Conservation (phyloP, 768 basidiomycete species). For the Lactarius sanguifluus region DNA sequence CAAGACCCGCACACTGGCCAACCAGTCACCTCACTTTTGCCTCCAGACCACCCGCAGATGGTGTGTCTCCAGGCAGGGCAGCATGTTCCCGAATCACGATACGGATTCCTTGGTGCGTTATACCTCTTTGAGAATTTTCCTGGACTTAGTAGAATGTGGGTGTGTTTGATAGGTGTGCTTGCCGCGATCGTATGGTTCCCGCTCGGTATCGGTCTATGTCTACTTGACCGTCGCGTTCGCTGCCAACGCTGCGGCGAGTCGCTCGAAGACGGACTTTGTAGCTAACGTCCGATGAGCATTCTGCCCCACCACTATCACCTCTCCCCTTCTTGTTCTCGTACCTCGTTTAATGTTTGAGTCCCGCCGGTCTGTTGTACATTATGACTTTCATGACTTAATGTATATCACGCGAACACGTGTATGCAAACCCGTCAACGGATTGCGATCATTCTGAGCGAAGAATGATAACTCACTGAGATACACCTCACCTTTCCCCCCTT, state of each 20-base stretch:
- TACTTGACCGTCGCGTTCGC: conserved; percentile 68
- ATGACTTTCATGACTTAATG: neutral
- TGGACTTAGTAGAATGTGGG: neutral
- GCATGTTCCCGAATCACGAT: conserved; percentile 64
- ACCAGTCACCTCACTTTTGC: conserved; percentile 54
- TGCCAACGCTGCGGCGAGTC: conserved; percentile 53
- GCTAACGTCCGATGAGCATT: neutral
- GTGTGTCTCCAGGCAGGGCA: conserved; percentile 73
- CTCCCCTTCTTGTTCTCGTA: neutral
- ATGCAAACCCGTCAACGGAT: neutral
- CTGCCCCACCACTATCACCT: too few relatives aligned
- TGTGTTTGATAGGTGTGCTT: conserved; percentile 55
- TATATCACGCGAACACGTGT: neutral
- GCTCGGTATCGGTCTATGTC: conserved; percentile 71
- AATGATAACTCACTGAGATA: neutral
- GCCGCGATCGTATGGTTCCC: conserved; percentile 88
- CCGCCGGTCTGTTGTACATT: neutral
- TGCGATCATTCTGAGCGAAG: neutral
- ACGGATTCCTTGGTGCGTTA: conserved; percentile 65
- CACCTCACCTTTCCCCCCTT: neutral
- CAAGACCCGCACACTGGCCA: conserved; percentile 38
- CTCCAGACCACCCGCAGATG: conserved; percentile 83
- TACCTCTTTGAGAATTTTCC: neutral
- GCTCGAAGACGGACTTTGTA: conserved; percentile 39
- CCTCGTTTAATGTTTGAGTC: neutral